phyloP scores from a whole-genome alignment of 1,284 basidiomycete genomes.

The Puccinia coronata region DNA sequence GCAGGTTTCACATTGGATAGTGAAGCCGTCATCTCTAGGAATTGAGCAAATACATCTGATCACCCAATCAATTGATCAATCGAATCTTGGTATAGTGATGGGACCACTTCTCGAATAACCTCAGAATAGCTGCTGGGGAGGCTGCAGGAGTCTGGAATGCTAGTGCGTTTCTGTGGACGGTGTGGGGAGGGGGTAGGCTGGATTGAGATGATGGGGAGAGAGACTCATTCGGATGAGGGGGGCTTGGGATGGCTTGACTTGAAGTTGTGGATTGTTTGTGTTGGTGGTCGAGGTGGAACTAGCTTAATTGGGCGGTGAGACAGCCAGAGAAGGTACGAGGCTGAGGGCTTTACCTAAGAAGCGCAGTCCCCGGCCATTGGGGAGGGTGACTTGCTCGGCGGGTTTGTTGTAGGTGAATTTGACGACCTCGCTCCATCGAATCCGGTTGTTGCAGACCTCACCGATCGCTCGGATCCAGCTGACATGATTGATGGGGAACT shows the following conservation, averaged over 20 bases:
- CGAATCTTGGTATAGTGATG: conserved; percentile 39
- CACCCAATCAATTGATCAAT: conserved; percentile 47
- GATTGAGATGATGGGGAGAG: conserved; percentile 20
- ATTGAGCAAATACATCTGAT: no score
- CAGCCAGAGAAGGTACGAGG: conserved; percentile 24
- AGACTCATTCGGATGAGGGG: conserved; percentile 7
- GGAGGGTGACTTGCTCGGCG: conserved; percentile 14
- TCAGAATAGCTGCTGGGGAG: conserved; percentile 43
- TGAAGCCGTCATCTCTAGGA: no score
- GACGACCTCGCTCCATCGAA: conserved; percentile 43
- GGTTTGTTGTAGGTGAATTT: conserved; percentile 34
- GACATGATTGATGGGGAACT: conserved; percentile 45
- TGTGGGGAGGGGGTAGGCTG: conserved; percentile 19
- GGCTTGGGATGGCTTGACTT: conserved; percentile 23
- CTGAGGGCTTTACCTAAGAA: conserved; percentile 42
- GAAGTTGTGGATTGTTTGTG: not conserved
- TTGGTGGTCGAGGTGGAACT: conserved; percentile 10
- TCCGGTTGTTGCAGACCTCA: conserved; percentile 37
- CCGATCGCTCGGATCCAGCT: conserved; percentile 43
- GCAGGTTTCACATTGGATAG: no score
- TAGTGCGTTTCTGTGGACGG: conserved; percentile 4
- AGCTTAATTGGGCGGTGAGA: not conserved
- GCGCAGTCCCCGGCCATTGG: conserved; percentile 45
- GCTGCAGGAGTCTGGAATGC: not conserved
- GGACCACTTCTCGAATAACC: conserved; percentile 41